Evolutionary conservation across 306 rosid species (phyloP), one percentile per base, ranked within the genome.

Genomic region (Vigna reflexopilosa): DNA sequence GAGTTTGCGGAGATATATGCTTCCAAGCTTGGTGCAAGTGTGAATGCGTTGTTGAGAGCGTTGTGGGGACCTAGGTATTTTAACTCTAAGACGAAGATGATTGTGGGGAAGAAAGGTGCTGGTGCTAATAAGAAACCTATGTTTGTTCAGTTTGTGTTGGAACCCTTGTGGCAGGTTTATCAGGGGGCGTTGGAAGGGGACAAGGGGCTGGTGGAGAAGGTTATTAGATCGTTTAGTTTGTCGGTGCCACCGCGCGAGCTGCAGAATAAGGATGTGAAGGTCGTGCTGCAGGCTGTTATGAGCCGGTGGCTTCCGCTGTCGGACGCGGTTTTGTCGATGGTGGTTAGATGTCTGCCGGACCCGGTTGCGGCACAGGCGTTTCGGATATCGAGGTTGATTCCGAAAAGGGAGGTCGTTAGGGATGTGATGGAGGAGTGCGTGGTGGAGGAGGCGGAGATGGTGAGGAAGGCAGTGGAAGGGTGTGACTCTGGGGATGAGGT

Each of bases 71-170:
- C 93, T 0, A 75, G 89, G 55, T 88, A 87, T 83, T 90, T 55
- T 55, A 89, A 84, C 63, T 80, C 91, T 0, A 89, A 88, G 77
- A 88, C 89, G 0, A 91, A 91, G 85, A 89, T 90, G 98, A 94
- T 94, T 66, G 81, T 87, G 32, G 96, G 91, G 79, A 90, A 90
- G 90, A 94, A 91, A 63, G 90, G 86, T 9, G 64, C 86, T 7
- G 85, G 83, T 65, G 82, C 83, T 42, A 67, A 67, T 83, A 83
- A 85, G 80, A 87, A 86, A 51, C 98, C 98, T 1, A 90, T 90
- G 96, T 91, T 94, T 83, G 97, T 94, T 19, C 94, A 94, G 79
- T 90, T 91, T 82, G 97, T 94, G 81, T 83, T 91, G 57, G 97
- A 94, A 63, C 93, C 95, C 1, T 75, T 94, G 5, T 91, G 97